Conservation (phyloP, 2,329 filamentous ascomycete genomes). For the Fusarium sororula region DNA sequence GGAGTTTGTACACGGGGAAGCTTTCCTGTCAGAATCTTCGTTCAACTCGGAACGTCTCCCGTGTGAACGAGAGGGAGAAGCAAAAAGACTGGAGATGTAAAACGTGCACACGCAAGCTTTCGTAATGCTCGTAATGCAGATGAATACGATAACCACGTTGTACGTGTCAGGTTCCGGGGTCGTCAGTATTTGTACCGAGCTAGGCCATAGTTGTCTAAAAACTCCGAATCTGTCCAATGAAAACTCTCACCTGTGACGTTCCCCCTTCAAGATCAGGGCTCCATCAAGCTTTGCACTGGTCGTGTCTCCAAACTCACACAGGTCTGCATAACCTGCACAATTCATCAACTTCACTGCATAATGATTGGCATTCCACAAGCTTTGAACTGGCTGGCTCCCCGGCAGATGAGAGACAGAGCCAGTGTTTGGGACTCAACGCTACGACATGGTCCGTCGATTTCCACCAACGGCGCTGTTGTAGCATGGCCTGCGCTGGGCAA, state of each 20-base stretch:
- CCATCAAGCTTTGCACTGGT: background rate
- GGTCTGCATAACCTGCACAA: constrained; percentile 26
- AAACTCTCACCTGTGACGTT: background rate
- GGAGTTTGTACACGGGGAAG: background rate
- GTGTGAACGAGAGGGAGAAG: constrained; percentile 12
- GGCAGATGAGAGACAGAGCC: constrained; percentile 40
- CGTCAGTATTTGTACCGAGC: background rate
- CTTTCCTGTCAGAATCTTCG: background rate
- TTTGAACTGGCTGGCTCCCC: constrained; percentile 20
- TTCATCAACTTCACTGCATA: constrained; percentile 6
- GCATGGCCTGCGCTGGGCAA: constrained; percentile 1
- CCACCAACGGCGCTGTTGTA: constrained; percentile 26
- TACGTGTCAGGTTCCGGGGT: constrained; percentile 10
- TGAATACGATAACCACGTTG: background rate
- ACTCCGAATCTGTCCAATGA: constrained; percentile 21
- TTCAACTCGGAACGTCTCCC: constrained; percentile 20
- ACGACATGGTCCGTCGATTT: constrained; percentile 29
- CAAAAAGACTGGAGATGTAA: constrained; percentile 17
- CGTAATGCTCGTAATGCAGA: constrained; percentile 13
- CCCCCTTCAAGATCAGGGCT: constrained; percentile 17
- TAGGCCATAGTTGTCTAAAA: background rate
- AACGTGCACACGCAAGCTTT: constrained; percentile 34
- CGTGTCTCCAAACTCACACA: background rate
- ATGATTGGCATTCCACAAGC: constrained; percentile 26
- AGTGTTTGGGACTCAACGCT: constrained; percentile 40